A percentile compares a stretch with the other conserved stretches of the same genome.
Evolutionary conservation across 1,139 yeast genomes (phyloP).

Genomic region (Lodderomyces parapsilosis): DNA sequence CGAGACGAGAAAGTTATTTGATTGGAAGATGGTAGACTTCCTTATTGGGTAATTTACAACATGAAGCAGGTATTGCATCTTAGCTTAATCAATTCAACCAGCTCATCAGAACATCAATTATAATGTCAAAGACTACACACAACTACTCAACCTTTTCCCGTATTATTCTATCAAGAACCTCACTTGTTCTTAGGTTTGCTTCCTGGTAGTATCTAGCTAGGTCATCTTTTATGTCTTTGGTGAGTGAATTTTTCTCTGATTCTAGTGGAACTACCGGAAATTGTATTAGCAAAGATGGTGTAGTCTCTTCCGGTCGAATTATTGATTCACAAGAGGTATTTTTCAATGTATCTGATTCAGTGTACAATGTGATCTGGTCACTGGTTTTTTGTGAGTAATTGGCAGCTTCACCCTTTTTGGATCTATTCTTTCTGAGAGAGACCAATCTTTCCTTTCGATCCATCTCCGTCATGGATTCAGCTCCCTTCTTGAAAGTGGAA

Average conservation of each 20-base stretch:
- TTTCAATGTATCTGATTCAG: too few species aligned
- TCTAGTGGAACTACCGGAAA: too few species aligned
- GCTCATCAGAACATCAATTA: not conserved
- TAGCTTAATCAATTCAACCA: not conserved
- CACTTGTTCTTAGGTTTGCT: constrained; percentile 31
- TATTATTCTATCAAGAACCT: constrained; percentile 26
- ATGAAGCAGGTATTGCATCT: too few species aligned
- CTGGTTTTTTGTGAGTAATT: not conserved
- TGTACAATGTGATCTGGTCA: constrained; percentile 6
- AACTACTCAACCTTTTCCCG: constrained; percentile 16
- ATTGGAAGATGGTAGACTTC: constrained; percentile 41
- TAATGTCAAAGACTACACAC: too few species aligned
- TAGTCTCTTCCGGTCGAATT: not conserved
- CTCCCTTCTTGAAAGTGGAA: not conserved
- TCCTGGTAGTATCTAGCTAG: constrained; percentile 24
- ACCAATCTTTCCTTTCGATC: constrained; percentile 26
- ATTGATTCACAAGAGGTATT: not conserved
- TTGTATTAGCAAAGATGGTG: too few species aligned
- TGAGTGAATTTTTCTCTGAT: not conserved
- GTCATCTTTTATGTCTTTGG: constrained; percentile 25
- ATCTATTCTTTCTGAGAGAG: constrained; percentile 21
- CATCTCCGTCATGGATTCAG: constrained; percentile 4
- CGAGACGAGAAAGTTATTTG: constrained; percentile 18
- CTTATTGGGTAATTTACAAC: constrained; percentile 23
- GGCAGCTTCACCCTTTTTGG: not conserved